Conservation (phyloP, 345 rosid species). For the Salix brachista region DNA sequence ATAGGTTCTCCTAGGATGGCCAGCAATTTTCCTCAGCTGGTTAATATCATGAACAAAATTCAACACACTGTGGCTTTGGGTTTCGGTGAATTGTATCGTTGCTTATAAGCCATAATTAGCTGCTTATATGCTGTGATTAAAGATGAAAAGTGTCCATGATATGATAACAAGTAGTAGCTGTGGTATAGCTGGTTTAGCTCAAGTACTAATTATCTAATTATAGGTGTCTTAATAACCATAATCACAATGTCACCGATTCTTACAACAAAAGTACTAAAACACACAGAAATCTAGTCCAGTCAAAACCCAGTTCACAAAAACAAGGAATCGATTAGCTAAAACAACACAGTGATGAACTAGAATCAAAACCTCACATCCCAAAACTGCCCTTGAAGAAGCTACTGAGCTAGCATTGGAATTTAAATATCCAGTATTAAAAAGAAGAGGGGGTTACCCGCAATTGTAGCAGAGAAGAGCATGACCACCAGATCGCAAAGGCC, state of each 20-base stretch:
- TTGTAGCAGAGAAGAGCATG: slow-evolving; percentile 67
- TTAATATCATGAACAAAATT: background rate
- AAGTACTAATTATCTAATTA: slow-evolving; percentile 2
- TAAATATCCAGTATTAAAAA: background rate
- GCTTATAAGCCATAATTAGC: background rate
- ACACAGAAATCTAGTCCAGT: background rate
- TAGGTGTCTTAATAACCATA: background rate
- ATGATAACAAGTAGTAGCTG: background rate
- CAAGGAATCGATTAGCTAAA: background rate
- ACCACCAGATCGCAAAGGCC: slow-evolving; percentile 84
- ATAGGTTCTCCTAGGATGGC: background rate
- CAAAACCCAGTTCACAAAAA: background rate
- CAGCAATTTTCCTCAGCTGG: background rate
- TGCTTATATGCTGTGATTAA: background rate
- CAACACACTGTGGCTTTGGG: background rate
- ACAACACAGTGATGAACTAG: background rate
- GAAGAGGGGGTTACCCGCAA: slow-evolving; percentile 61
- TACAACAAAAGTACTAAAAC: background rate
- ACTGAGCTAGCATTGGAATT: background rate
- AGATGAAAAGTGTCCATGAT: background rate
- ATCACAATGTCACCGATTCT: background rate
- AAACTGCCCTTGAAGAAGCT: slow-evolving; percentile 9
- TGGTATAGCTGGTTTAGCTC: background rate
- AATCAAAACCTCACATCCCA: slow-evolving; percentile 16
- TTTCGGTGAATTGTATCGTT: background rate